phyloP scores from a whole-genome alignment of 2,329 filamentous ascomycete species.

The Boeremia exigua region DNA sequence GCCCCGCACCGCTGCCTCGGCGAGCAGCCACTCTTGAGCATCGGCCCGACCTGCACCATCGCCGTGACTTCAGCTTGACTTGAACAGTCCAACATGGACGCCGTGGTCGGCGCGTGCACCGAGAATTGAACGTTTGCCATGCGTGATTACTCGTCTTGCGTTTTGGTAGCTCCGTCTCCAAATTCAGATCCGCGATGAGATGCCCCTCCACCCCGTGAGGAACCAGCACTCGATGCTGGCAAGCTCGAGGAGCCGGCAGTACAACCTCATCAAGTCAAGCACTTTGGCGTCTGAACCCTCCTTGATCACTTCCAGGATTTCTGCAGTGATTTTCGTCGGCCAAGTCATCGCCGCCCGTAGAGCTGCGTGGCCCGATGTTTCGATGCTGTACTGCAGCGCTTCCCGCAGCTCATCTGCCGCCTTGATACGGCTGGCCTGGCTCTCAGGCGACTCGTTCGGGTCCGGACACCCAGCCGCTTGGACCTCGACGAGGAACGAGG shows the following conservation, averaged over 20 bases:
- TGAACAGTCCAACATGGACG: background rate
- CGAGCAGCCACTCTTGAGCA: too few species aligned
- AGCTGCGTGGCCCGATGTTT: slow-evolving; percentile 29
- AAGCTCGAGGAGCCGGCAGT: slow-evolving; percentile 29
- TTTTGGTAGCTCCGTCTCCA: too few species aligned
- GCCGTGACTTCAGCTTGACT: background rate
- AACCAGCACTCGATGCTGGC: slow-evolving; percentile 35
- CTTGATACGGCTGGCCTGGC: slow-evolving; percentile 7
- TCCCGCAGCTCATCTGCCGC: slow-evolving; percentile 26
- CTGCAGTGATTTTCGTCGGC: slow-evolving; percentile 28
- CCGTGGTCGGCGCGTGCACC: background rate
- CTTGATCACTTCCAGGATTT: slow-evolving; percentile 27
- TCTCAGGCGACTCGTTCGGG: slow-evolving; percentile 14
- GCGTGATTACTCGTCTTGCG: background rate
- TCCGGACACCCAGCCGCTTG: slow-evolving; percentile 15
- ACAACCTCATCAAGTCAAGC: slow-evolving; percentile 24
- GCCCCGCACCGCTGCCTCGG: background rate
- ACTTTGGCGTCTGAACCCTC: slow-evolving; percentile 19
- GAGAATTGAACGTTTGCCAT: background rate
- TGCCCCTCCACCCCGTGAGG: slow-evolving; percentile 28
- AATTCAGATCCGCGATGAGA: slow-evolving; percentile 14
- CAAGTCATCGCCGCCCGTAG: slow-evolving; percentile 29
- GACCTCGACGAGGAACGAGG: slow-evolving; percentile 30
- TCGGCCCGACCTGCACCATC: background rate
- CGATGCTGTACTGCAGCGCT: slow-evolving; percentile 26